Evolutionary conservation across 1,139 yeast genomes (phyloP), one percentile per base, ranked within the genome.

Genomic region (Saccharomyces hybrid): DNA sequence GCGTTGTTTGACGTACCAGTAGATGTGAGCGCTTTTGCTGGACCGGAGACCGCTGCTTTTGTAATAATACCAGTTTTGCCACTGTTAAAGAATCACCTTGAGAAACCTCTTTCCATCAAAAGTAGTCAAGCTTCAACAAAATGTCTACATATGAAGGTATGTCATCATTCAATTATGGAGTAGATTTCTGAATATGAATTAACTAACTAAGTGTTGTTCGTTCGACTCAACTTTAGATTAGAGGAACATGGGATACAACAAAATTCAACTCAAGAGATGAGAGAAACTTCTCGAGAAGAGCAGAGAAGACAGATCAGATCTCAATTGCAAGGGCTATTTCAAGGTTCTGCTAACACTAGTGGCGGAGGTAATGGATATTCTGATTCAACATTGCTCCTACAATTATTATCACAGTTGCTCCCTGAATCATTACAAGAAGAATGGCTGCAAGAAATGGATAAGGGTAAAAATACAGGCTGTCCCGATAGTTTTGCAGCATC

Each of bases 401-500:
- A 66, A 52, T 54, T 70, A 11, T 57, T 64, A 3, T 61, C 68
- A 0, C 63, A 62, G 16, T 50, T 66, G 41, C 60, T 66, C n/a
- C 67, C 69, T 3, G 63, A 59, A 38, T 55, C 63, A 5, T 47
- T 67, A 42, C 70, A 65, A 50, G 63, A 64, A 48, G 65, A 64
- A 53, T 62, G 63, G 64, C 51, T 64, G 41, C 59, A 63, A 30
- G 57, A 58, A 7, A 52, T 58, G 52, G 59, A 58, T n/a, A 61
- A 62, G 23, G 57, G 62, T 20, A 65, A 61, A 13, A 58, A 60
- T 7, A 69, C 74, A 50, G 96, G 96, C 0, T 87, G 88, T 9
- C 73, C 82, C 2, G 87, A 86, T 58, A 80, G 78, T 50, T 88
- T 80, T 64, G 71, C 91, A 7, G 97, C 90, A 64, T 75, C 86